Base-by-base conservation (phyloP, 768 basidiomycete species). In the Leucocoprinus leucothites region DNA sequence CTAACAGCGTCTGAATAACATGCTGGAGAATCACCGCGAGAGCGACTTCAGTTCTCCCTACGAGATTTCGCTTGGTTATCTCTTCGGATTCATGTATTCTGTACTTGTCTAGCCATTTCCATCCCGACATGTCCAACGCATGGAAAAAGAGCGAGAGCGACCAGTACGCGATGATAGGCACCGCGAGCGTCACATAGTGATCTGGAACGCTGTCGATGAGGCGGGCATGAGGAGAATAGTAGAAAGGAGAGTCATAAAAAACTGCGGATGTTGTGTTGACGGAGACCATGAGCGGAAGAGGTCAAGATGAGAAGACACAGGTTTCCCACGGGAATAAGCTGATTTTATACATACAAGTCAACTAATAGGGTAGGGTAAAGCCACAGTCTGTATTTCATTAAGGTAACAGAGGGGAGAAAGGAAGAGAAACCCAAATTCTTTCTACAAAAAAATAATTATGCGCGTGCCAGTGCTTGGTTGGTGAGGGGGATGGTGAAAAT, bases 161-260 rank as follows among this genome's bases (percentile, higher is more conserved):
- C 96, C 97, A 99, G 74, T 98, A 98, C 3, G 83, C 84, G 52
- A 89, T 56, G 51, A 98, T 64, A 0, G 96, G 96, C 1, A 84
- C 79, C 3, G 82, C 76, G 44, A 96, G 74, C 16, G 91, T 81
- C 22, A 95, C 73, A 59, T 79, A 60, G 57, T 83, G 74, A 73
- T 98, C 96, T 1, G 88, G 78, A 48, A 95, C 58, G 31, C 73
- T 67, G 6, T 81, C 71, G 25, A 94, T 42, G 45, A 87, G 65
- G 1, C 72, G 66, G 16, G 73, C 69, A 24, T 75, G 71, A 35
- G 70, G 64, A 0, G 73, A 70, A 65, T 79, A 81, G 65, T 89
- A 89, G 62, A 83, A 81, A 0, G 87, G 87, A 21, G 51, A 41
- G 42, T 44, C 42, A 14, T 44, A 52, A 26, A 24, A 25, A 11